phyloP scores from a whole-genome alignment of 1,284 basidiomycete species.

The Trametes pubescens region DNA sequence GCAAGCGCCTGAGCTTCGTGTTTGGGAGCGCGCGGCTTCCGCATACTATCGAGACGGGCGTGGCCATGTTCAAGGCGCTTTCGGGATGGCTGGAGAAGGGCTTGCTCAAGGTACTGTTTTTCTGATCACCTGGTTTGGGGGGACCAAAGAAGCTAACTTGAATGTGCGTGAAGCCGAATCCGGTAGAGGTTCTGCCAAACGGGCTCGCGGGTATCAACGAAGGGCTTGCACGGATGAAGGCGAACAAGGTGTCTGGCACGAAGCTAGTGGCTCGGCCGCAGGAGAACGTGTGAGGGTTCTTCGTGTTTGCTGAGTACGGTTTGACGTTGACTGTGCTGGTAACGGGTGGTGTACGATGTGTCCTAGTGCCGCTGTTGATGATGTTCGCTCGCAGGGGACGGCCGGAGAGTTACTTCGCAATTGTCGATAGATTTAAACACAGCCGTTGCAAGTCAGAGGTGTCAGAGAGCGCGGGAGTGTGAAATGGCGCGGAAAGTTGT shows the following conservation, averaged over 20 bases:
- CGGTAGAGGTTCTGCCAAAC: slow-evolving; percentile 51
- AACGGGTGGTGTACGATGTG: too few species aligned
- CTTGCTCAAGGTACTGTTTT: background rate
- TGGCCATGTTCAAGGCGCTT: slow-evolving; percentile 12
- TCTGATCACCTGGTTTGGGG: background rate
- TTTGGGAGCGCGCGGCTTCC: slow-evolving; percentile 4
- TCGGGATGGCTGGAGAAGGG: slow-evolving; percentile 20
- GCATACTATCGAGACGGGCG: background rate
- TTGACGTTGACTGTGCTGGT: slow-evolving; percentile 37
- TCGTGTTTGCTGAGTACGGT: too few species aligned
- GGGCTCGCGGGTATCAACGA: slow-evolving; percentile 54
- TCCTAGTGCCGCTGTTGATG: too few species aligned
- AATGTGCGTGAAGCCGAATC: slow-evolving; percentile 32
- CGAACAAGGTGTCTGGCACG: slow-evolving; percentile 52
- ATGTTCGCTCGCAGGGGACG: too few species aligned
- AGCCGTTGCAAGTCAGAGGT: too few species aligned
- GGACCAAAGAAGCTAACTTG: too few species aligned
- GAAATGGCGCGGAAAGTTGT: too few species aligned
- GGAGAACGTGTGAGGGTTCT: slow-evolving; percentile 45
- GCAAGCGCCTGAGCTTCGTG: background rate
- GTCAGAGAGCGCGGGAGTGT: too few species aligned
- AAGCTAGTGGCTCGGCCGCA: slow-evolving; percentile 60
- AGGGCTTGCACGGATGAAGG: slow-evolving; percentile 53
- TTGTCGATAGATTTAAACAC: too few species aligned
- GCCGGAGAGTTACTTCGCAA: too few species aligned